Evolutionary conservation across 306 rosid species (phyloP).

Genomic region (Dryas alaskensis): DNA sequence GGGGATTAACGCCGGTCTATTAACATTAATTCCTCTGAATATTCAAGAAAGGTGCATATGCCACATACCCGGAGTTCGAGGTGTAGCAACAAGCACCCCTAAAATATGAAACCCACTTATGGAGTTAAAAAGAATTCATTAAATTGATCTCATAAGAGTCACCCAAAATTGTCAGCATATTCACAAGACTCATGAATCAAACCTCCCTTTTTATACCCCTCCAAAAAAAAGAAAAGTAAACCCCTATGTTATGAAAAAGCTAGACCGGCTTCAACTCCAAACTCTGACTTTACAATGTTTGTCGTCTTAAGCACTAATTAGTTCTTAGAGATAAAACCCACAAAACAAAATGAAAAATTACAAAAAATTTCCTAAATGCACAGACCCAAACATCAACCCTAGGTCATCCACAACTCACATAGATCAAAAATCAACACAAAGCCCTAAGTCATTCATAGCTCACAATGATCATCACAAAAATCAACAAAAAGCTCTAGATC

Average conservation of each 20-base stretch:
- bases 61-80: no score
- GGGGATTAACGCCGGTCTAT: no score
- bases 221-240: neutral
- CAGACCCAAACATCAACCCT: no score
- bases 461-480: no score
- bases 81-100: neutral
- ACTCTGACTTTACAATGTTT: conserved; percentile 5
- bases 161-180: conserved; percentile 1
- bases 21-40: no score
- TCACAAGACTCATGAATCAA: neutral
- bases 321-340: neutral
- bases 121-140: neutral
- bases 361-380: no score
- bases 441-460: no score
- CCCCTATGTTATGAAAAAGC: neutral
- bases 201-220: neutral
- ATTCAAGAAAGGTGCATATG: no score
- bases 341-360: conserved; percentile 11
- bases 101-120: neutral
- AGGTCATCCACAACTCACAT: no score
- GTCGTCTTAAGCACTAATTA: neutral
- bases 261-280: neutral
- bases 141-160: neutral
- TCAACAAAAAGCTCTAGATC: no score
- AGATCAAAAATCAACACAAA: no score